Percentiles rank a stretch among this genome's conserved stretches.
Conservation (phyloP, 2,329 filamentous ascomycete genomes). For the Thielaviopsis musarum region DNA sequence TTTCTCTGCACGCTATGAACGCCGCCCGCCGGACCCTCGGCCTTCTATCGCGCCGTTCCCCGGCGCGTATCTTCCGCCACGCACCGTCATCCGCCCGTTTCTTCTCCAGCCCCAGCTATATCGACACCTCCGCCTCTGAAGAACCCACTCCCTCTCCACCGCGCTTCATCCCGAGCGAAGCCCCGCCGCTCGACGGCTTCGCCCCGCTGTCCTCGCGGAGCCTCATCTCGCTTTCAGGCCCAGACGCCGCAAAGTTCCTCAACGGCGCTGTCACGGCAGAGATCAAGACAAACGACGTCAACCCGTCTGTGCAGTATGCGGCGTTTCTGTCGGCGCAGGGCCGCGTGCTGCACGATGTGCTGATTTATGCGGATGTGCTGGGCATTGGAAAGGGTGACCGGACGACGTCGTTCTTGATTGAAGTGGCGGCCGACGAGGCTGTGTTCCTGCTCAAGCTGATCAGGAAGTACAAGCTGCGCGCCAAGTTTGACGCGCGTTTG, state of each 20-base stretch:
- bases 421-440: conserved; percentile 58
- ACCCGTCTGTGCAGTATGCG: conserved; percentile 48
- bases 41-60: background rate
- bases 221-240: conserved; percentile 63
- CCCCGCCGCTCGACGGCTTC: conserved; percentile 29
- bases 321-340: conserved; percentile 78
- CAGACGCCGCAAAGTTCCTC: conserved; percentile 67
- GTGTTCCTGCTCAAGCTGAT: conserved; percentile 51
- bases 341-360: conserved; percentile 73
- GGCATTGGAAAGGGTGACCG: conserved; percentile 13
- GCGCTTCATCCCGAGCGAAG: conserved; percentile 14
- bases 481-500: conserved; percentile 55
- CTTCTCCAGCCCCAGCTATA: conserved; percentile 8
- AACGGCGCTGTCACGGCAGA: conserved; percentile 75
- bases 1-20: background rate
- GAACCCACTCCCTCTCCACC: conserved; percentile 5
- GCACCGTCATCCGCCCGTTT: background rate
- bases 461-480: conserved; percentile 69
- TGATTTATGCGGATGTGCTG: conserved; percentile 50
- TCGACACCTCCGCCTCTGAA: conserved; percentile 16
- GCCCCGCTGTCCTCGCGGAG: conserved; percentile 53
- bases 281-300: conserved; percentile 24
- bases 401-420: conserved; percentile 43
- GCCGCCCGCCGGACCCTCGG: background rate
- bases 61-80: background rate